These are phyloP conservation scores for Trametes hirsuta DNA, from an alignment of 1,284 basidiomycete species.

Conservation along the genomic window DNA sequence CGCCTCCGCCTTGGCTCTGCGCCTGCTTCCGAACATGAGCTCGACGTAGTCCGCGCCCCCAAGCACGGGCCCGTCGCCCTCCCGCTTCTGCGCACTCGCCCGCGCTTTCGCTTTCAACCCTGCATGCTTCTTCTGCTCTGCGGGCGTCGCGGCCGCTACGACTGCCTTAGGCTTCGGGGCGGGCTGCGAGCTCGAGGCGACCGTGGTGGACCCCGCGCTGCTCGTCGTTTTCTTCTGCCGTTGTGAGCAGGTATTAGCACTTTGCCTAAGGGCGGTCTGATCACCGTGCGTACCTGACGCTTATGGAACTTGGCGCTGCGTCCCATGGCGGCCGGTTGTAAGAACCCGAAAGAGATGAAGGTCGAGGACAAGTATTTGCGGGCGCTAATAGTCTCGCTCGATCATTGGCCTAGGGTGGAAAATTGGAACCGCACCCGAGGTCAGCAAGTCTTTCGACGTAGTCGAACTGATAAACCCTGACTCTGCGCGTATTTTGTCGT, in stretches of 20 bases:
- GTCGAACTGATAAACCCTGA: too few relatives aligned
- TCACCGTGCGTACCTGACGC: conserved; percentile 20
- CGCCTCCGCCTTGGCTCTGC: conserved; percentile 65
- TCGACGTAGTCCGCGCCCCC: conserved; percentile 79
- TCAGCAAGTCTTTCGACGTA: too few relatives aligned
- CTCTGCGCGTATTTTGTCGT: too few relatives aligned
- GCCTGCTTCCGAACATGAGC: conserved; percentile 69
- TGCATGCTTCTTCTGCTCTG: conserved; percentile 47
- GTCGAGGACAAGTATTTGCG: neutral
- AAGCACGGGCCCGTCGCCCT: conserved; percentile 50
- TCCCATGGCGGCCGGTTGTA: conserved; percentile 24
- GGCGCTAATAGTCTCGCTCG: neutral
- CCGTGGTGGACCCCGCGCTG: conserved; percentile 17
- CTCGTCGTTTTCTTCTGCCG: conserved; percentile 29
- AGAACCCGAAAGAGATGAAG: neutral
- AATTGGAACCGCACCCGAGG: too few relatives aligned
- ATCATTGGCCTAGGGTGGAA: neutral
- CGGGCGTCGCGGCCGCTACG: conserved; percentile 15
- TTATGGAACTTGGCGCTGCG: conserved; percentile 34
- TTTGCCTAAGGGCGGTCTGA: neutral
- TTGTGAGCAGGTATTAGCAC: neutral
- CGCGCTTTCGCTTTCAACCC: conserved; percentile 47
- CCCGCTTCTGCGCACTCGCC: conserved; percentile 28
- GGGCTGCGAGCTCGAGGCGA: conserved; percentile 6
- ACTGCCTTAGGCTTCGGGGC: conserved; percentile 14